Evolutionary conservation across 1,284 basidiomycete species (phyloP), one percentile per base, ranked within the genome.

Genomic region (Ceratobasidium sp.): DNA sequence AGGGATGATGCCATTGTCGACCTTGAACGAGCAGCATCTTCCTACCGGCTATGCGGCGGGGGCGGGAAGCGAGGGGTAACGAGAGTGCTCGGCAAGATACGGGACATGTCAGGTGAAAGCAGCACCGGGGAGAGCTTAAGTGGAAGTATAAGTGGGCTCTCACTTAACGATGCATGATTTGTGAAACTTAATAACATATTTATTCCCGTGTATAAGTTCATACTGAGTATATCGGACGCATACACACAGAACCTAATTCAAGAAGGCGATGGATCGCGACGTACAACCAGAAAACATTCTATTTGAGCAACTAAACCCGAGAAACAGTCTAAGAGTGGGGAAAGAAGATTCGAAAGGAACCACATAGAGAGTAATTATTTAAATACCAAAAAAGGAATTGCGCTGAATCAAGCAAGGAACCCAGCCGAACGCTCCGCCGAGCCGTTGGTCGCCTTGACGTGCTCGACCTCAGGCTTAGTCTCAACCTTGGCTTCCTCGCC

Each of bases 31-130:
- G 64, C 64, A 16, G 64, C 64, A 23, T 38, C 14, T 9, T n/a
- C 50, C 9, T 69, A 55, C 52, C 64, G 64, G 11, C 35, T 49
- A 1, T 69, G 64, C 23, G 64, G 64, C 0, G 64, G 64, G 8
- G 64, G 64, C 18, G 64, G 64, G 18, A 41, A 47, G 21, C 41
- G 64, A 30, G 64, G 64, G 2, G 64, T 41, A 13, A 69, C 64
- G 52, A 55, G 64, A 41, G 64, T 69, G 23, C 26, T 69, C n/a
- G 64, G 64, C 23, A 69, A 47, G 28, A 69, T 69, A 57, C 64
- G 64, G 52, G 64, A 69, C 3, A 69, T 69, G 38, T 69, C 64
- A 26, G 64, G 64, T 11, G 64, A 69, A 18, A 52, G 64, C 35
- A 57, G 64, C 23, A 23, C 35, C 2, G 52, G 38, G 21, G 64